These are phyloP conservation scores for Pichia sorboxylosa DNA, from an alignment of 1,139 yeast genomes.

Conservation along the genomic window DNA sequence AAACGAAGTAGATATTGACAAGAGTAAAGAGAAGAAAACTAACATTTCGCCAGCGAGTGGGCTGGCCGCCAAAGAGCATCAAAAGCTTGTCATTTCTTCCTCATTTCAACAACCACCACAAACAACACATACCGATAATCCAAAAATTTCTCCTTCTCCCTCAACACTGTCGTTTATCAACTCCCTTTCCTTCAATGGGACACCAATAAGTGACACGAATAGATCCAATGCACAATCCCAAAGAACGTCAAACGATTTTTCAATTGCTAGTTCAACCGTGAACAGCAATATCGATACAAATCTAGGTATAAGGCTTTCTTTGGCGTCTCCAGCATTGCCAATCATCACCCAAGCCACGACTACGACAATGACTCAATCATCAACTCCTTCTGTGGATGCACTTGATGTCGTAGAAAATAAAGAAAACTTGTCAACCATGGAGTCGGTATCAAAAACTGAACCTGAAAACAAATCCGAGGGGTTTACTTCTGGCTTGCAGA, in stretches of 20 bases:
- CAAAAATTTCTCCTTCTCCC: constrained; percentile 2
- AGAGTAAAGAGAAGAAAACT: too few relatives aligned
- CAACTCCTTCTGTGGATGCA: too few relatives aligned
- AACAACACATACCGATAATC: not conserved
- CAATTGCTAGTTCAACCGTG: constrained; percentile 6
- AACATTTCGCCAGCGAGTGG: too few relatives aligned
- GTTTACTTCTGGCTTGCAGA: too few relatives aligned
- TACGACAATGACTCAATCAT: constrained; percentile 20
- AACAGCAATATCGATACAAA: constrained; percentile 12
- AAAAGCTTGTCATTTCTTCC: too few relatives aligned
- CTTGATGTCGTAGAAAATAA: too few relatives aligned
- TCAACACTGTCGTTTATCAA: constrained; percentile 1
- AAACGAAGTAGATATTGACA: too few relatives aligned
- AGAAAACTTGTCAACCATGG: too few relatives aligned
- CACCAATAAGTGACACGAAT: not conserved
- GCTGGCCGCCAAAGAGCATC: too few relatives aligned
- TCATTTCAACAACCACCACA: not conserved
- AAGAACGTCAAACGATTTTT: constrained; percentile 9
- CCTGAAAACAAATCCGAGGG: too few relatives aligned
- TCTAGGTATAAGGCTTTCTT: constrained; percentile 19
- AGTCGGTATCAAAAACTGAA: too few relatives aligned
- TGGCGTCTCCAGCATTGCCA: constrained; percentile 25
- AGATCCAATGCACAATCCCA: constrained; percentile 8
- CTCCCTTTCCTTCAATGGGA: not conserved
- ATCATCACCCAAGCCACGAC: constrained; percentile 25